Evolutionary conservation across 176 grass and related monocot genomes (phyloP), one percentile per base, ranked within the genome.

Genomic region (Musa itinerans): DNA sequence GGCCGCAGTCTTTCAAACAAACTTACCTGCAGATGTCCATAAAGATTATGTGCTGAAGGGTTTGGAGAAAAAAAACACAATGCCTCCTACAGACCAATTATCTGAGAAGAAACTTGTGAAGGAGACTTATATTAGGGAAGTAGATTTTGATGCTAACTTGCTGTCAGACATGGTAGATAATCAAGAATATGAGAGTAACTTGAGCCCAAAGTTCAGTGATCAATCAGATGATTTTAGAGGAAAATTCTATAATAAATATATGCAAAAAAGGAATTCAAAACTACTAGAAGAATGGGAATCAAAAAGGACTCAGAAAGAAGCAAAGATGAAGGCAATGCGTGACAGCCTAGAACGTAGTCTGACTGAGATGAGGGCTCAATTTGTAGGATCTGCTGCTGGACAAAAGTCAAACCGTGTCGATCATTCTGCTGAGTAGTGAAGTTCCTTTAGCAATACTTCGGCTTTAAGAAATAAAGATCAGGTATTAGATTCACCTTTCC

Each of bases 171-270:
- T 96, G 79, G 87, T 85, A 81, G 84, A 83, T 52, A 76, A 71
- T 55, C 69, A 92, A 75, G 84, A 80, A 63, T 75, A 84, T 74
- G 71, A 25, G 48, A 78, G 79, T 66, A 88, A 63, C 71, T 24
- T 75, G 81, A 80, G 75, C 59, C 82, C 87, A 69, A 88, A 92
- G 62, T 71, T 72, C 76, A 80, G 78, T 54, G 91, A 86, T 84
- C 63, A 86, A 77, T 77, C 68, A 55, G 88, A 97, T 78, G 88
- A 97, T 56, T 85, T 81, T 10, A 87, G 84, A 85, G 94, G 94
- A 87, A 97, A 91, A 54, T 97, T 85, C 49, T 93, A 97, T 81
- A 90, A 93, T 26, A 92, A 97, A 74, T 93, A 97, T 79, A 93
- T 81, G 84, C 83, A 89, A 62, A 97, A 89, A 84, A 89, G 94